A percentile compares a stretch with the other conserved stretches of the same genome.
These are phyloP conservation scores for Poronia punctata DNA, from an alignment of 495 filamentous ascomycete species.

Conservation along the genomic window DNA sequence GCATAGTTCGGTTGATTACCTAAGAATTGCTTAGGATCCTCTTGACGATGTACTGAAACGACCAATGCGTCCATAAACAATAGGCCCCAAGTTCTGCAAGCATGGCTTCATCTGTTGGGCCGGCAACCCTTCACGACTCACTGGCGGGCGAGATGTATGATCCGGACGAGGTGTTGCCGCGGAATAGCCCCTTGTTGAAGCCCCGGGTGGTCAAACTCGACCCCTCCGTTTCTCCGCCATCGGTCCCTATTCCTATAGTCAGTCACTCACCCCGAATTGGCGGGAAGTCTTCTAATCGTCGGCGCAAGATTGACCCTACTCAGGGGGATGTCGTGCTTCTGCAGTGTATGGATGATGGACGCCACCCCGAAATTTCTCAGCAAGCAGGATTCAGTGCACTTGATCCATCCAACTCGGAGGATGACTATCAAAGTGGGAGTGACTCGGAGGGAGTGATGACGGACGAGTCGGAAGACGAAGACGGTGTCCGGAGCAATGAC, in stretches of 20 bases:
- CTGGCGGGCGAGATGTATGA: conserved; percentile 37
- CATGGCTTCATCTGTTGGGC: conserved; percentile 37
- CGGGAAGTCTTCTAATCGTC: conserved; percentile 35
- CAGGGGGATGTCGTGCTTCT: conserved; percentile 52
- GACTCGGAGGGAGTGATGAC: conserved; percentile 16
- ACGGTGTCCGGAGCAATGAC: conserved; percentile 23
- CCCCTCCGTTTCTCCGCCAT: conserved; percentile 31
- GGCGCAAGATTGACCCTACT: conserved; percentile 32
- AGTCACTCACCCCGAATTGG: conserved; percentile 32
- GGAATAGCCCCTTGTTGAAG: conserved; percentile 37
- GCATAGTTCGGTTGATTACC: background rate
- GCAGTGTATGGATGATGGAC: conserved; percentile 42
- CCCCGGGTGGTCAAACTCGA: conserved; percentile 33
- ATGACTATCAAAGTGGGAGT: conserved; percentile 20
- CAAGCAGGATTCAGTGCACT: conserved; percentile 30
- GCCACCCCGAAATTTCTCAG: conserved; percentile 38
- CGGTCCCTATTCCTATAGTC: conserved; percentile 26
- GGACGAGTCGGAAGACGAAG: conserved; percentile 21
- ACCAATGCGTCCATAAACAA: conserved; percentile 29
- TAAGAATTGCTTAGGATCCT: conserved; percentile 4
- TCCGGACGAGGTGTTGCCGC: conserved; percentile 37
- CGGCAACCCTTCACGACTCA: conserved; percentile 31
- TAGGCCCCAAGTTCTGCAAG: conserved; percentile 28
- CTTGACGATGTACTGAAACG: conserved; percentile 25
- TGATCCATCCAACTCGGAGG: conserved; percentile 11